A percentile compares a stretch with the other conserved stretches of the same genome.
phyloP scores from a whole-genome alignment of 1,284 basidiomycete species.

The Tilletia caries region DNA sequence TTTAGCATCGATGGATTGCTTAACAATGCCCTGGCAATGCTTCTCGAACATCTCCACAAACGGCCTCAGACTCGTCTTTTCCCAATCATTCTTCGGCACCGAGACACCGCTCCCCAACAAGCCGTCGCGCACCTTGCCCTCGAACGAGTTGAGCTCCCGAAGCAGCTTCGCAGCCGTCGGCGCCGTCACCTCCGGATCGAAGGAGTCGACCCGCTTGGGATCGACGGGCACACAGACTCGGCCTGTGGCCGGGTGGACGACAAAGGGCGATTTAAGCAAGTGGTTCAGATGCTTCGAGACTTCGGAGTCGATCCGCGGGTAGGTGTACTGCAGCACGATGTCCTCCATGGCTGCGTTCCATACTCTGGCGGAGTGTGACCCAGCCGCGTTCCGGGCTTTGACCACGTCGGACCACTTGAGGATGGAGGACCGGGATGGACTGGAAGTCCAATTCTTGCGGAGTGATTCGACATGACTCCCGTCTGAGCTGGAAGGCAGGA shows the following conservation, averaged over 20 bases:
- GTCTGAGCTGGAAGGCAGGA: conserved; percentile 73
- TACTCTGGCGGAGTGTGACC: conserved; percentile 13
- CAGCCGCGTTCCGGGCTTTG: conserved; percentile 28
- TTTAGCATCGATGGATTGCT: conserved; percentile 39
- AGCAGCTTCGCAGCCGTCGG: conserved; percentile 83
- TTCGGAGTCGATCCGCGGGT: conserved; percentile 92
- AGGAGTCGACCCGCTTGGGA: conserved; percentile 70
- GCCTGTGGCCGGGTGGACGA: conserved; percentile 92
- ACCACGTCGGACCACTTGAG: conserved; percentile 71
- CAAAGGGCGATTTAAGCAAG: conserved; percentile 95
- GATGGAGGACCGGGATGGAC: conserved; percentile 63
- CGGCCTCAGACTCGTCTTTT: conserved; percentile 66
- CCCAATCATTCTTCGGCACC: conserved; percentile 57
- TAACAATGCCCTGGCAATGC: conserved; percentile 61
- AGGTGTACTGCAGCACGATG: conserved; percentile 88
- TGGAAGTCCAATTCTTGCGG: conserved; percentile 22
- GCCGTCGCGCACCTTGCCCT: conserved; percentile 53
- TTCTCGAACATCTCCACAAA: conserved; percentile 86
- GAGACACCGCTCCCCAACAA: background rate
- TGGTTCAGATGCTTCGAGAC: conserved; percentile 97
- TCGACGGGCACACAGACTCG: conserved; percentile 92
- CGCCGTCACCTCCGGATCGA: conserved; percentile 73
- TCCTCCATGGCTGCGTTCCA: conserved; percentile 63
- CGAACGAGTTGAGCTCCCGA: conserved; percentile 67
- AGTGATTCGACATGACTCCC: conserved; percentile 20